Conservation (phyloP, 768 basidiomycete genomes). For the Macrolepiota fuliginosa region DNA sequence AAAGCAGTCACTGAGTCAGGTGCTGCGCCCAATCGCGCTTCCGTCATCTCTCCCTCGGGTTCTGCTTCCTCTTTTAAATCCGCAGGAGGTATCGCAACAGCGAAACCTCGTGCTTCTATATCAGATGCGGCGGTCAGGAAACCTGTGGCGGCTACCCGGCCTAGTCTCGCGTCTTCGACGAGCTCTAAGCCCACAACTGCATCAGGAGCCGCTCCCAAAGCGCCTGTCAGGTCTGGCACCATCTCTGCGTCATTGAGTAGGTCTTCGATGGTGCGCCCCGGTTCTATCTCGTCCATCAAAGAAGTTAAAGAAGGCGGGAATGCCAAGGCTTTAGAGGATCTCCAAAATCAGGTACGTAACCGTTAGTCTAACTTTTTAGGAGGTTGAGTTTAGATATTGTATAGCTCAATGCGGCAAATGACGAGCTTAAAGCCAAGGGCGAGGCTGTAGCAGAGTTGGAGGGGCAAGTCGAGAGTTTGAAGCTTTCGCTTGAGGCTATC, state of each 20-base stretch:
- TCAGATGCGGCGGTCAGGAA: conserved; percentile 58
- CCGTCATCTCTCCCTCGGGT: conserved; percentile 56
- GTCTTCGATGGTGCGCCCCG: background rate
- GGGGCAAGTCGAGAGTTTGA: conserved; percentile 45
- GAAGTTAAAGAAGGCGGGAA: conserved; percentile 62
- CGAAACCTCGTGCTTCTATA: conserved; percentile 64
- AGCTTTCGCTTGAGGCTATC: conserved; percentile 45
- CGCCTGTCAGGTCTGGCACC: conserved; percentile 1
- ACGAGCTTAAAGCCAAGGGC: conserved; percentile 52
- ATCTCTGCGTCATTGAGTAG: conserved; percentile 4
- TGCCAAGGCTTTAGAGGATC: conserved; percentile 43
- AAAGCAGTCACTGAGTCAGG: conserved; percentile 33
- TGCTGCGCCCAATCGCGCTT: conserved; percentile 34
- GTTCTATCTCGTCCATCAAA: conserved; percentile 71
- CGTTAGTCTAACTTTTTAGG: background rate
- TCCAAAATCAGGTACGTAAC: conserved; percentile 57
- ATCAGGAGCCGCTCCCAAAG: conserved; percentile 23
- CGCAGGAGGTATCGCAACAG: conserved; percentile 31
- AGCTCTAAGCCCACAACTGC: conserved; percentile 37
- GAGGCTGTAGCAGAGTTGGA: conserved; percentile 51
- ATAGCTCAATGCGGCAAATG: conserved; percentile 60
- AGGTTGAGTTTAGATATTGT: background rate
- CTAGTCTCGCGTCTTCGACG: conserved; percentile 28
- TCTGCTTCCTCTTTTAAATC: conserved; percentile 49
- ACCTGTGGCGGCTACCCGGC: conserved; percentile 28